These are phyloP conservation scores for Ophiognomonia clavigignenti-juglandacearum DNA, from an alignment of 2,329 filamentous ascomycete genomes.

Conservation along the genomic window DNA sequence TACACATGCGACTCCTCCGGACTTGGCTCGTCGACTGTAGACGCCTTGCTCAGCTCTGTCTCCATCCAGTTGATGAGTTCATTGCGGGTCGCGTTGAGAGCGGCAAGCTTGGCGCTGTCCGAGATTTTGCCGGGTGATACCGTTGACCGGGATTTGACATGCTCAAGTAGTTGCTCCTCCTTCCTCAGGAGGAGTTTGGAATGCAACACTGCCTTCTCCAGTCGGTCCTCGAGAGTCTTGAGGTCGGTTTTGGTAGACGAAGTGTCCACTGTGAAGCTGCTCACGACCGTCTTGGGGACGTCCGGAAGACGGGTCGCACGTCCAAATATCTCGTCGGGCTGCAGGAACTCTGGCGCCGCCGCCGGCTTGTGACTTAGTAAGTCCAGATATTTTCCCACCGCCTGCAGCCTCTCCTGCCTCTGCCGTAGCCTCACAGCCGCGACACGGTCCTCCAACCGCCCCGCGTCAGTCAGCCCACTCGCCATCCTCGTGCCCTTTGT, in stretches of 20 bases:
- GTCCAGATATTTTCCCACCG: conserved; percentile 48
- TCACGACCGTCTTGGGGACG: conserved; percentile 48
- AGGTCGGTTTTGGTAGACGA: conserved; percentile 36
- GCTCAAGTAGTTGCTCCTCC: conserved; percentile 51
- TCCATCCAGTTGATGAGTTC: conserved; percentile 64
- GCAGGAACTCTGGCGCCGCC: conserved; percentile 44
- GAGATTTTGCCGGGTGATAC: conserved; percentile 30
- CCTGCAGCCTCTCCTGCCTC: conserved; percentile 45
- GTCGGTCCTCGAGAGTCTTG: conserved; percentile 40
- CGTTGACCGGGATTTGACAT: conserved; percentile 36
- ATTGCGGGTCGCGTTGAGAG: conserved; percentile 51
- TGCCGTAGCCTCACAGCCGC: conserved; percentile 45
- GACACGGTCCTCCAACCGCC: conserved; percentile 44
- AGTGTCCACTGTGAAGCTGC: conserved; percentile 41
- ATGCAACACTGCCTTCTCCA: conserved; percentile 55
- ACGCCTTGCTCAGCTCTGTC: conserved; percentile 51
- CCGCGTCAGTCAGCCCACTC: conserved; percentile 6
- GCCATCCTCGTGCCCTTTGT: conserved; percentile 12
- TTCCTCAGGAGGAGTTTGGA: conserved; percentile 52
- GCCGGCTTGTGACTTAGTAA: conserved; percentile 47
- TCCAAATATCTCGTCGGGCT: conserved; percentile 42
- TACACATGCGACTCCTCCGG: conserved; percentile 19
- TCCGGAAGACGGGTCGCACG: conserved; percentile 39
- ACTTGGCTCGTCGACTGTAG: conserved; percentile 22
- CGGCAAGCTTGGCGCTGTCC: conserved; percentile 40